Percentiles rank a stretch among this genome's conserved stretches.
These are phyloP conservation scores for Trichoderma sp. DNA, from an alignment of 2,329 filamentous ascomycete species.

Conservation along the genomic window DNA sequence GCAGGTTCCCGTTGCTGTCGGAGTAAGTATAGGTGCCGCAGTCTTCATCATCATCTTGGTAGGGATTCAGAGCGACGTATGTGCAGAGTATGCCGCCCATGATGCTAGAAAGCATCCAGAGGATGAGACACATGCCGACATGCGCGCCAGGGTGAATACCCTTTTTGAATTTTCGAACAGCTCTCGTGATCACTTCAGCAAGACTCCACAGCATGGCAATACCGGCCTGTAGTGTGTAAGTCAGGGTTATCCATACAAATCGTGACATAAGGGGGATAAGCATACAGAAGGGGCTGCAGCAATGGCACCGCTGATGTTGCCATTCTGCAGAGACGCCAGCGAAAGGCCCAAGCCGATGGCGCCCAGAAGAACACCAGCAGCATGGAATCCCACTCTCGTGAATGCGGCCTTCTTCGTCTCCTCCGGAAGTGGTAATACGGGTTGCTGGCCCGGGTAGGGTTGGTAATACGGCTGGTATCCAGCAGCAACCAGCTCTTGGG, in stretches of 20 bases:
- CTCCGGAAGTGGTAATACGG: not conserved
- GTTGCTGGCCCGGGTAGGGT: constrained; percentile 6
- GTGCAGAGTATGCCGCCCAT: constrained; percentile 30
- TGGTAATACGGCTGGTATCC: not conserved
- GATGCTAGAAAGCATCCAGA: constrained; percentile 40
- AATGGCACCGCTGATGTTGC: not conserved
- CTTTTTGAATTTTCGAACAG: constrained; percentile 33
- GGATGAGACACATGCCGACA: constrained; percentile 44
- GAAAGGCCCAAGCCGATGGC: constrained; percentile 30
- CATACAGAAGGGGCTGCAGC: not conserved
- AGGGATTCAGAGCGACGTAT: not conserved
- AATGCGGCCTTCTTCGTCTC: constrained; percentile 8
- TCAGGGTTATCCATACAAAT: not conserved
- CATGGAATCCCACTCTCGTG: constrained; percentile 36
- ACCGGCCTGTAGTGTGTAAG: constrained; percentile 33
- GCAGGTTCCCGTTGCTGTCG: not conserved
- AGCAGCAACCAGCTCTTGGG: not conserved
- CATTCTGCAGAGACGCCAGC: not conserved
- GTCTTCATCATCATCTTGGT: constrained; percentile 13
- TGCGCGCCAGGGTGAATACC: constrained; percentile 48
- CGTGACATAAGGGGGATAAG: not conserved
- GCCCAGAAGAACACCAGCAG: constrained; percentile 30
- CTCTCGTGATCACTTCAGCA: constrained; percentile 42
- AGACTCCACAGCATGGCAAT: constrained; percentile 41
- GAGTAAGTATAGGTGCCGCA: constrained; percentile 14